Conservation (phyloP, 352 stramenopile species). For the Globisporangium lucens region DNA sequence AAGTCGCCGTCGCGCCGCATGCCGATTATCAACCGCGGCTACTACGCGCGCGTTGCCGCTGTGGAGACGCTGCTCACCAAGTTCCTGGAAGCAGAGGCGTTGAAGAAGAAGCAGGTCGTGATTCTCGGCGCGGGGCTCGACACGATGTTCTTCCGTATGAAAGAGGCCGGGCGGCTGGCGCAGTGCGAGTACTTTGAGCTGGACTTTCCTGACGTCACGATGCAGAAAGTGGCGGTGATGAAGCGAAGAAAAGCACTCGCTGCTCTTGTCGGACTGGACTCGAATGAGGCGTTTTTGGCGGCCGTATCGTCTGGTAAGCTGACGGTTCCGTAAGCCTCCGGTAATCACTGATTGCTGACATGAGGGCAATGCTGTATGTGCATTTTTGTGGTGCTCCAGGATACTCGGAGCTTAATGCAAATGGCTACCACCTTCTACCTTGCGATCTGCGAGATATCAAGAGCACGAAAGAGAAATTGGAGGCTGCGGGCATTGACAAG, state of each 20-base stretch:
- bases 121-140: conserved; percentile 79
- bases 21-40: conserved; percentile 88
- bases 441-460: conserved; percentile 72
- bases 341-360: neutral
- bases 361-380: neutral
- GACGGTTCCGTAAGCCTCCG: neutral
- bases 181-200: conserved; percentile 83
- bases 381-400: conserved; percentile 15
- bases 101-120: conserved; percentile 66
- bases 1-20: conserved; percentile 79
- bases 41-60: conserved; percentile 79
- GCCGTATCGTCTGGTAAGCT: conserved; percentile 46
- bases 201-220: conserved; percentile 77
- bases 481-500: conserved; percentile 48
- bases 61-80: conserved; percentile 67
- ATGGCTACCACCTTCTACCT: conserved; percentile 75
- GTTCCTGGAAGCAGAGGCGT: conserved; percentile 39
- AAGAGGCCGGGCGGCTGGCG: conserved; percentile 28
- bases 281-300: conserved; percentile 41
- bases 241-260: conserved; percentile 61
- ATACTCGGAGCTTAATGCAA: conserved; percentile 60
- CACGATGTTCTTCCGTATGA: conserved; percentile 84
- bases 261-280: conserved; percentile 36
- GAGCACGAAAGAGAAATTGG: conserved; percentile 49
- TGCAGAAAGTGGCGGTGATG: conserved; percentile 79